Evolutionary conservation across 768 basidiomycete genomes (phyloP).

Genomic region (Pleurotus pulmonarius): DNA sequence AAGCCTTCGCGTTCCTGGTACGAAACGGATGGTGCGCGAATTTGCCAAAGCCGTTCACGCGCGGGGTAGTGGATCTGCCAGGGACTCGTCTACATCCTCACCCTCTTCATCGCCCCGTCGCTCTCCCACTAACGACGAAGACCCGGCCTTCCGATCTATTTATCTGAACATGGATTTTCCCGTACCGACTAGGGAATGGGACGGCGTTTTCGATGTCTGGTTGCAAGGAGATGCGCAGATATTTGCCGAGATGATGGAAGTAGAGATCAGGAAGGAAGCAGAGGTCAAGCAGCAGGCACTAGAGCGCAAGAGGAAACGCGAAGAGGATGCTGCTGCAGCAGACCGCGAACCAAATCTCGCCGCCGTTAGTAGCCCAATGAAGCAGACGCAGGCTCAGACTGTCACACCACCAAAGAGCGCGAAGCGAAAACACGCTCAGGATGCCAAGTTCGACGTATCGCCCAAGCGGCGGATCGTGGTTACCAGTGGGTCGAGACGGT

Average conservation of each 20-base stretch:
- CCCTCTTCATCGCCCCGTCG: conserved; percentile 43
- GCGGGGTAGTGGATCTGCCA: conserved; percentile 27
- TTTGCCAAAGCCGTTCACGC: conserved; percentile 74
- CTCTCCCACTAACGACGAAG: conserved; percentile 44
- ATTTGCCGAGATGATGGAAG: conserved; percentile 61
- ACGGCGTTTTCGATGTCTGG: conserved; percentile 88
- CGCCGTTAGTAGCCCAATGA: conserved; percentile 1
- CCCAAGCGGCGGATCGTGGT: neutral
- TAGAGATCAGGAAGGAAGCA: conserved; percentile 54
- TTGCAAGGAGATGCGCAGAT: conserved; percentile 82
- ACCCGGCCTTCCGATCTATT: conserved; percentile 54
- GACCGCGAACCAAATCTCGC: conserved; percentile 2
- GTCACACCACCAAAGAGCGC: neutral
- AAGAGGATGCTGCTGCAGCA: conserved; percentile 36
- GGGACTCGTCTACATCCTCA: conserved; percentile 32
- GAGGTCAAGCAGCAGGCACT: conserved; percentile 48
- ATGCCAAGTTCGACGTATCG: neutral
- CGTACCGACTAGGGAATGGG: conserved; percentile 82
- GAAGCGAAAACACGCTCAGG: conserved; percentile 1
- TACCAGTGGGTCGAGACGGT: neutral
- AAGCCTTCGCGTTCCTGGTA: conserved; percentile 84
- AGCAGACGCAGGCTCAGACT: neutral
- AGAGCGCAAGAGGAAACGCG: conserved; percentile 56
- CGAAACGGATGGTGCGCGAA: conserved; percentile 87
- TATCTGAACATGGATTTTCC: conserved; percentile 89